A percentile compares a stretch with the other conserved stretches of the same genome.
phyloP scores from a whole-genome alignment of 768 basidiomycete species.

The Russula compacta region DNA sequence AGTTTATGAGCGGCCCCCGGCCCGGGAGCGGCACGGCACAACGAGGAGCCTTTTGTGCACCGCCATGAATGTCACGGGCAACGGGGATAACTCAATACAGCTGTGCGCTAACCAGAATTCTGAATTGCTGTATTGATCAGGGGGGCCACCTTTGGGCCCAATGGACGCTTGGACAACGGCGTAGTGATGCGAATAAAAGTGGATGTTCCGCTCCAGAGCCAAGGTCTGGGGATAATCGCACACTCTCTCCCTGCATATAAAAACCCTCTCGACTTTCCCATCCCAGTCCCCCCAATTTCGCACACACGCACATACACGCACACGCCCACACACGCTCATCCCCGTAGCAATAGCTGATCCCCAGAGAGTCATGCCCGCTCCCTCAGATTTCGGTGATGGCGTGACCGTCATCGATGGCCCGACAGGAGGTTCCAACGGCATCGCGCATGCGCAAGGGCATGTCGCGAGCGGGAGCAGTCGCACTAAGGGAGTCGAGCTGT shows the following conservation, averaged over 20 bases:
- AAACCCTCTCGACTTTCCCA: background rate
- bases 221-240: background rate
- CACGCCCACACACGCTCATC: background rate
- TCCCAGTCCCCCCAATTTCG: background rate
- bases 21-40: too few species aligned
- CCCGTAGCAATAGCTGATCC: background rate
- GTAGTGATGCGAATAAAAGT: background rate
- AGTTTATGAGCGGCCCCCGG: too few species aligned
- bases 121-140: too few species aligned
- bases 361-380: constrained; percentile 1
- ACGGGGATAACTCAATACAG: too few species aligned
- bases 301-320: background rate
- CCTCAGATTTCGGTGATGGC: constrained; percentile 10
- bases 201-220: background rate
- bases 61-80: too few species aligned
- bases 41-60: too few species aligned
- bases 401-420: constrained; percentile 4
- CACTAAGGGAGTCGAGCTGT: background rate
- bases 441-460: background rate
- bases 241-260: background rate
- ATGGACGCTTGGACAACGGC: background rate
- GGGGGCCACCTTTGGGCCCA: too few species aligned
- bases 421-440: background rate
- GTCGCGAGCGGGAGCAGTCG: background rate
- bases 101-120: too few species aligned